Conservation (phyloP, 2,329 filamentous ascomycete species). For the Cercospora berteroae region DNA sequence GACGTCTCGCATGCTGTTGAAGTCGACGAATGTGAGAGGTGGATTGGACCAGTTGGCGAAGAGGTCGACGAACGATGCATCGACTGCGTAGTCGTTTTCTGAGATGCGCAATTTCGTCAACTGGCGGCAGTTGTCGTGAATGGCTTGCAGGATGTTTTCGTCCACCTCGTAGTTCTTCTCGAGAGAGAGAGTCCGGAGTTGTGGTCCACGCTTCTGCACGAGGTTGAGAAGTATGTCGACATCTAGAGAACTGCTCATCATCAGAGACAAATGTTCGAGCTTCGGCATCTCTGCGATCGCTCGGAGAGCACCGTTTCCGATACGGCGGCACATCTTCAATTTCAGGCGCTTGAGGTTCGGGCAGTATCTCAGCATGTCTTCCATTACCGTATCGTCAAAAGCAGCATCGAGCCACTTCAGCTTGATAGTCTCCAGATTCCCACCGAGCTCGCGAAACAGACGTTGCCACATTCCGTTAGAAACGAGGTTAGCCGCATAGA, state of each 20-base stretch:
- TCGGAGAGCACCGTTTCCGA: slow-evolving; percentile 64
- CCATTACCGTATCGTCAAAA: slow-evolving; percentile 69
- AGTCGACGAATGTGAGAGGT: slow-evolving; percentile 66
- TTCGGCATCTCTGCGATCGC: slow-evolving; percentile 60
- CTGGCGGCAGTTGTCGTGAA: slow-evolving; percentile 66
- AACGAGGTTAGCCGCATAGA: slow-evolving; percentile 82
- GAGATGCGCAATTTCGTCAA: slow-evolving; percentile 78
- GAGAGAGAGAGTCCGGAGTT: slow-evolving; percentile 75
- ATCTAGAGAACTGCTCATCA: slow-evolving; percentile 59
- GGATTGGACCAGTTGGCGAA: slow-evolving; percentile 76
- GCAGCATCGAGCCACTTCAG: slow-evolving; percentile 82
- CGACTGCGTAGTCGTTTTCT: slow-evolving; percentile 72
- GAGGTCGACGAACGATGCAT: slow-evolving; percentile 68
- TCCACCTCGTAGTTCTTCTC: slow-evolving; percentile 65
- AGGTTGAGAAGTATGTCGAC: slow-evolving; percentile 60
- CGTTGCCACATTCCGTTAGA: slow-evolving; percentile 72
- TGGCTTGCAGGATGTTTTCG: slow-evolving; percentile 66
- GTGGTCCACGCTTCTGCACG: slow-evolving; percentile 60
- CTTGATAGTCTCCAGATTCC: slow-evolving; percentile 65
- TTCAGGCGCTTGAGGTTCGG: slow-evolving; percentile 73
- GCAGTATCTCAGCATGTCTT: slow-evolving; percentile 62
- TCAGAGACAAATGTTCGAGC: slow-evolving; percentile 73
- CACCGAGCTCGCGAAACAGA: slow-evolving; percentile 65
- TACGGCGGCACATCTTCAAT: slow-evolving; percentile 73
- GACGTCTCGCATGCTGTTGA: slow-evolving; percentile 74